Conservation (phyloP, 805 yeast genomes). For the Lipomyces starkeyi region DNA sequence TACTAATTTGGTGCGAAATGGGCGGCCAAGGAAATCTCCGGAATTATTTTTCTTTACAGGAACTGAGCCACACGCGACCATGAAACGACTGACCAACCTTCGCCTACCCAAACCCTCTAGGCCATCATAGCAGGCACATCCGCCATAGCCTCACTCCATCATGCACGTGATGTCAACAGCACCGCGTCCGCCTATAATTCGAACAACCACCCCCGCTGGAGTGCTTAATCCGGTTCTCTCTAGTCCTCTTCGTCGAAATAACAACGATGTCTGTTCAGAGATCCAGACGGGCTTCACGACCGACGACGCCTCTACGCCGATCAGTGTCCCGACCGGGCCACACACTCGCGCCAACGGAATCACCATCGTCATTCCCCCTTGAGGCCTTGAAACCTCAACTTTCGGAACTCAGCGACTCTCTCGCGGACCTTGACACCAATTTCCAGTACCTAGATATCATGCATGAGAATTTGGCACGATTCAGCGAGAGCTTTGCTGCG, state of each 20-base stretch:
- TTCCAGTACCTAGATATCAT: constrained; percentile 62
- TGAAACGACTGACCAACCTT: too few species aligned
- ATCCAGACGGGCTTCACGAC: constrained; percentile 34
- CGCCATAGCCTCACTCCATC: background rate
- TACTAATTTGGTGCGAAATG: background rate
- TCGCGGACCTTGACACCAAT: constrained; percentile 61
- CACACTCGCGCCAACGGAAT: constrained; percentile 9
- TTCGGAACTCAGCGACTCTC: constrained; percentile 45
- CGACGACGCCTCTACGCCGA: constrained; percentile 38
- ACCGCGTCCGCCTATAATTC: too few species aligned
- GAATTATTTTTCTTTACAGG: background rate
- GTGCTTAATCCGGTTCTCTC: background rate
- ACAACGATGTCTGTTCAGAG: constrained; percentile 26
- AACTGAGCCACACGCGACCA: background rate
- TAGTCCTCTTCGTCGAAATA: background rate
- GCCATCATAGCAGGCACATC: background rate
- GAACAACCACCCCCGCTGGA: too few species aligned
- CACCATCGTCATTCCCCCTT: constrained; percentile 22
- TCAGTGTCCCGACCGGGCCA: constrained; percentile 30
- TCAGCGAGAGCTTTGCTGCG: constrained; percentile 80
- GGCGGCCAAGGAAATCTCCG: background rate
- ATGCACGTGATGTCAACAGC: background rate
- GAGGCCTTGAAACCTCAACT: constrained; percentile 38
- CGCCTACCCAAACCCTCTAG: background rate
- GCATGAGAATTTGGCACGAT: constrained; percentile 65